Percentiles rank a stretch among this genome's conserved stretches.
Evolutionary conservation across 164 flowering plant species (phyloP).

Genomic region (Hamamelis virginiana): DNA sequence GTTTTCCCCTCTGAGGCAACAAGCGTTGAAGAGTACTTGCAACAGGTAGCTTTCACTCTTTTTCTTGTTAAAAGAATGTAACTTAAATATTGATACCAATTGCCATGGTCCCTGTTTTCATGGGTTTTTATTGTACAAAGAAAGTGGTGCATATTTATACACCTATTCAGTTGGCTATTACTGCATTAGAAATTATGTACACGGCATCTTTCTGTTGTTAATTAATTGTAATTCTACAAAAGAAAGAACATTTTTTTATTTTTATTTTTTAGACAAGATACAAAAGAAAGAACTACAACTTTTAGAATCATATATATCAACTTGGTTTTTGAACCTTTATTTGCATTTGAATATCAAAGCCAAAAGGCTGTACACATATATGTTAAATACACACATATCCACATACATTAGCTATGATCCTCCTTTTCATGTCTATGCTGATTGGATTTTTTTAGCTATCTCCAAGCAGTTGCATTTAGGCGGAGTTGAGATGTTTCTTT

Average conservation of each 20-base stretch:
- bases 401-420: no score
- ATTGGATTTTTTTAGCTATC: no score
- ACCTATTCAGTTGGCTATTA: not conserved
- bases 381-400: no score
- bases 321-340: no score
- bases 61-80: not conserved
- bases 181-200: not conserved
- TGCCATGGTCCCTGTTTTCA: not conserved
- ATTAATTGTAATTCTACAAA: not conserved
- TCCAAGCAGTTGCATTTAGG: no score
- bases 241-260: not conserved
- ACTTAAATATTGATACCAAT: not conserved
- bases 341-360: no score
- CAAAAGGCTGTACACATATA: no score
- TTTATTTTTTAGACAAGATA: not conserved
- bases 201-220: not conserved
- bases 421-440: no score
- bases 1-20: slow-evolving; percentile 96
- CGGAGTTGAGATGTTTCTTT: no score
- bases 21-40: slow-evolving; percentile 86
- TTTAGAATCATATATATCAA: no score
- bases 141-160: no score
- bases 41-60: slow-evolving; percentile 63
- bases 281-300: not conserved
- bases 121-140: not conserved